These are phyloP conservation scores for Phytophthora constricta DNA, from an alignment of 352 stramenopile genomes.

Conservation along the genomic window DNA sequence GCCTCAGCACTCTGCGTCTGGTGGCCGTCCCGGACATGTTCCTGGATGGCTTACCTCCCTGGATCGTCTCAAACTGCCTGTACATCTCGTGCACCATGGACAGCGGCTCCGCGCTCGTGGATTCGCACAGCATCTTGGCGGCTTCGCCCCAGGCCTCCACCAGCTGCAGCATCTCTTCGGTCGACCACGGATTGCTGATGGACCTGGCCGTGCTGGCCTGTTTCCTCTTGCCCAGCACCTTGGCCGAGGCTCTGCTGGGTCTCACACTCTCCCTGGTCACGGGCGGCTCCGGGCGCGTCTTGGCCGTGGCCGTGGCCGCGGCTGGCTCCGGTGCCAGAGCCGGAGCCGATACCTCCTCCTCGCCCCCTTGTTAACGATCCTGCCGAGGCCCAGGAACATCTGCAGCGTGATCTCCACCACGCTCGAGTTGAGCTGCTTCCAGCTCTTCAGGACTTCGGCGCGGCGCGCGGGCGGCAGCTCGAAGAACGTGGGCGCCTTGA, in stretches of 20 bases:
- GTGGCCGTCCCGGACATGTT: conserved; percentile 39
- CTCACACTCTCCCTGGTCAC: not conserved
- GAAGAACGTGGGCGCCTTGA: conserved; percentile 31
- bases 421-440: conserved; percentile 41
- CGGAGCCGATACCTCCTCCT: conserved; percentile 11
- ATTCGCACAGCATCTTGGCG: conserved; percentile 25
- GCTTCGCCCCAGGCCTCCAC: conserved; percentile 38
- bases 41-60: conserved; percentile 21
- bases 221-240: conserved; percentile 12
- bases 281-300: not conserved
- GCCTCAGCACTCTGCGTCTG: conserved; percentile 38
- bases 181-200: conserved; percentile 32
- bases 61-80: conserved; percentile 32
- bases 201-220: not conserved
- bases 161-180: conserved; percentile 35
- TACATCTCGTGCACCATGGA: conserved; percentile 44
- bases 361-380: conserved; percentile 33
- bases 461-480: conserved; percentile 23
- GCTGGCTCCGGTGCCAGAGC: not conserved
- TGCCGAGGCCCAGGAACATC: conserved; percentile 29
- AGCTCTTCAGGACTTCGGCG: conserved; percentile 23
- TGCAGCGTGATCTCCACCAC: conserved; percentile 35
- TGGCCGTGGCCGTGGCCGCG: not conserved
- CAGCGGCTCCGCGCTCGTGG: conserved; percentile 15
- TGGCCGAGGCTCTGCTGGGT: not conserved